Evolutionary conservation across 192 early-diverging fungal genomes (phyloP).

Genomic region (Entomortierella lignicola): DNA sequence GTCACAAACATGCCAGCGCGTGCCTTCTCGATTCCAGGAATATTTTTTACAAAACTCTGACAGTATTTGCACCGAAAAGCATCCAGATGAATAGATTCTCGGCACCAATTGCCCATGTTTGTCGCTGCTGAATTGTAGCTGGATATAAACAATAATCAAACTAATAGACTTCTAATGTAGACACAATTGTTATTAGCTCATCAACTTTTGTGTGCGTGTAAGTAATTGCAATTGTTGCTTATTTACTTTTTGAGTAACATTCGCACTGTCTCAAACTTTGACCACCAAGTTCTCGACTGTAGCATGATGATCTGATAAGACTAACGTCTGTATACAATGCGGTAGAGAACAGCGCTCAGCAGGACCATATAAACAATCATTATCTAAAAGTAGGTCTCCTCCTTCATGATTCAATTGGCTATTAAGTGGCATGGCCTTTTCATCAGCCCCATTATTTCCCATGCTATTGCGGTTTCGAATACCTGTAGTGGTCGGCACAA

Average conservation of each 20-base stretch:
- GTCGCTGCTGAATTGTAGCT: too few species aligned
- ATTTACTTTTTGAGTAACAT: slow-evolving; percentile 39
- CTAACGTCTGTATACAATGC: slow-evolving; percentile 24
- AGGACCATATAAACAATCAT: slow-evolving; percentile 19
- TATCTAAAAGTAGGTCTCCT: not conserved
- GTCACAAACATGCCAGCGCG: slow-evolving; percentile 43
- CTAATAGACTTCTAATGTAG: too few species aligned
- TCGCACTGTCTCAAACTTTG: slow-evolving; percentile 40
- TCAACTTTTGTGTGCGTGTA: too few species aligned
- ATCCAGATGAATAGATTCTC: slow-evolving; percentile 31
- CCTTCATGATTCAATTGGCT: not conserved
- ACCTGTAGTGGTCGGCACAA: not conserved
- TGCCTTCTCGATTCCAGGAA: slow-evolving; percentile 39
- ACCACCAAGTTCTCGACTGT: slow-evolving; percentile 41
- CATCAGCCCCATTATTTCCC: not conserved
- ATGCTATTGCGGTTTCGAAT: not conserved
- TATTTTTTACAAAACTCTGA: slow-evolving; percentile 53
- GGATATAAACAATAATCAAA: too few species aligned
- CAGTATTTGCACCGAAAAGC: slow-evolving; percentile 54
- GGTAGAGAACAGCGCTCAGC: slow-evolving; percentile 39
- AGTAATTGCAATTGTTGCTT: too few species aligned
- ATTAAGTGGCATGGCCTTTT: slow-evolving; percentile 1
- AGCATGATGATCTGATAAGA: slow-evolving; percentile 22
- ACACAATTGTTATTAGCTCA: too few species aligned
- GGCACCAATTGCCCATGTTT: slow-evolving; percentile 54